phyloP scores from a whole-genome alignment of 169 alveolate species.

The Cardiosporidium cionae region DNA sequence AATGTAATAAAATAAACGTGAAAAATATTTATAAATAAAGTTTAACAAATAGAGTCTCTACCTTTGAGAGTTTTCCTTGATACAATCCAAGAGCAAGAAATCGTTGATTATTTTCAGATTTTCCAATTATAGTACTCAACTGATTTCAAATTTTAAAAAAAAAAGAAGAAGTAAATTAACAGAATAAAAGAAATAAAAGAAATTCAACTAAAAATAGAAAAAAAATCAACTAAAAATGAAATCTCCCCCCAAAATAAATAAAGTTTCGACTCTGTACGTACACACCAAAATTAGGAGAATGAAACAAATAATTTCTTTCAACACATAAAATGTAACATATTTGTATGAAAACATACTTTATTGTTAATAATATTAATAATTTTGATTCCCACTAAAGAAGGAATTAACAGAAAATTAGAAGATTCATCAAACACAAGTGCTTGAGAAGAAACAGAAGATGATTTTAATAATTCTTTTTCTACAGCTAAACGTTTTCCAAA shows the following conservation, averaged over 20 bases:
- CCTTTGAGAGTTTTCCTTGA: conserved; percentile 33
- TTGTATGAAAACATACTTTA: conserved; percentile 33
- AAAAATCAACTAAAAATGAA: neutral
- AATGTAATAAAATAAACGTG: too few relatives aligned
- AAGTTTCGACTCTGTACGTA: neutral
- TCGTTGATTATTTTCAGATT: conserved; percentile 49
- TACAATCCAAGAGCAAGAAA: conserved; percentile 41
- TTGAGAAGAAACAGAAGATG: conserved; percentile 47
- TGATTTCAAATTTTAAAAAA: neutral
- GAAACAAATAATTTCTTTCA: neutral
- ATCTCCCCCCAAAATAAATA: neutral
- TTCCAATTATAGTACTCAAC: conserved; percentile 52
- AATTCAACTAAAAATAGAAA: neutral
- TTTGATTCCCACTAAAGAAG: conserved; percentile 87
- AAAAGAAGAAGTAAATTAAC: neutral
- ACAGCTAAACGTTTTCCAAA: conserved; percentile 78
- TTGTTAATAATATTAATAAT: conserved; percentile 62
- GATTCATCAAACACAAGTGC: conserved; percentile 86
- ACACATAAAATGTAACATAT: too few relatives aligned
- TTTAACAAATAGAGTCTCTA: neutral
- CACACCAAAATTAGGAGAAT: neutral
- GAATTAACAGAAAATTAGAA: conserved; percentile 77
- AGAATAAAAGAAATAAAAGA: neutral
- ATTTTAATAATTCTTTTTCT: conserved; percentile 76
- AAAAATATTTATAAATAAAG: neutral